Base-by-base conservation (phyloP, 1,139 yeast species). In the Blastobotrys buckinghamii region DNA sequence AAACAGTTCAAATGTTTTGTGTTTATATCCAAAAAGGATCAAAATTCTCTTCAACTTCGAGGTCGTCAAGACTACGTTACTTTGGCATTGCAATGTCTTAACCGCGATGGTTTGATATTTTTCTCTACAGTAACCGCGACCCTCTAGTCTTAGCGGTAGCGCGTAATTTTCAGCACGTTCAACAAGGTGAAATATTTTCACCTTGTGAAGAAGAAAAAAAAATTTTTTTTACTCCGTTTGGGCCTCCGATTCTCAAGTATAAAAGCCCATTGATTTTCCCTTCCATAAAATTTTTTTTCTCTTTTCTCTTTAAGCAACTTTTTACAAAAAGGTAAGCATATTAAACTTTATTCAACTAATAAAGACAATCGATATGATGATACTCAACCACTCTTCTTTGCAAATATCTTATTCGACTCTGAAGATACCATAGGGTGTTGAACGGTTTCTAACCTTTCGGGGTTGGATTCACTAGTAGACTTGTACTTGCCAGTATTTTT, bases 401-500 rank as follows among this genome's bases (percentile, higher is more conserved):
- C 86, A 84, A 79, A 76, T 81, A 76, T 87, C 77, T 84, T 79
- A 69, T 19, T 77, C 88, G 90, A 82, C 87, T 78, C 77, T 82
- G 90, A 81, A 82, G 88, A 82, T 83, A 81, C 81, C 82, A 79
- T 79, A 72, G 81, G 80, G 72, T 70, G 84, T 77, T 70, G 67
- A 52, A 55, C 56, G 54, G 48, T 49, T 50, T 53, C 49, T 37
- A 9, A 16, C 38, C 36, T 44, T 50, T 46, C 39, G 44, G 45
- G 39, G 44, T 52, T 53, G 51, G 59, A 47, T 17, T 34, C 39
- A 39, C 61, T 62, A 61, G 51, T 58, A 62, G 72, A 77, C 81
- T 79, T 79, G 76, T 82, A 82, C 90, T 82, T 81, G 90, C 90
- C 90, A 82, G 90, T 82, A 82, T 78, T 77, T 68, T 66, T 69